phyloP scores from a whole-genome alignment of 106 monocot genomes.

The Acorus calamus region DNA sequence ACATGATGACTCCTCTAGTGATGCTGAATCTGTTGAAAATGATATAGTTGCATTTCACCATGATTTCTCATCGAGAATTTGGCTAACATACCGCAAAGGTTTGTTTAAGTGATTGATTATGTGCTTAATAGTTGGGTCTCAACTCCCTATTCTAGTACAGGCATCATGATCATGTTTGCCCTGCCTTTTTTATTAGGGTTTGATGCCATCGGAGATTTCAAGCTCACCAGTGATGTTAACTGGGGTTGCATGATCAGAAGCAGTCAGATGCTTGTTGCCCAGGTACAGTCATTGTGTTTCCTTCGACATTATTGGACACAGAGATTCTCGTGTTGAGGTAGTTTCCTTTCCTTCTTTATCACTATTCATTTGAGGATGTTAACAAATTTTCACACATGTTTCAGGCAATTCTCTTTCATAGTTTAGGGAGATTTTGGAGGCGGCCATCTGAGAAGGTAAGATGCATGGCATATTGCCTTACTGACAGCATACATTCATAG shows the following conservation, averaged over 20 bases:
- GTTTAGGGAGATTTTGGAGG: constrained; percentile 91
- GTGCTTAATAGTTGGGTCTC: neutral
- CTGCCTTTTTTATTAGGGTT: constrained; percentile 48
- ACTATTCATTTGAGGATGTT: no score
- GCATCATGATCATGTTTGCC: neutral
- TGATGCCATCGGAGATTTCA: constrained; percentile 61
- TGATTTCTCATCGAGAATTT: constrained; percentile 95
- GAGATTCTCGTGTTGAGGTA: no score
- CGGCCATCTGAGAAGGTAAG: constrained; percentile 65
- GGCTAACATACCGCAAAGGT: constrained; percentile 98
- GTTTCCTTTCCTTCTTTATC: no score
- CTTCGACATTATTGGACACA: neutral
- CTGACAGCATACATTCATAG: neutral
- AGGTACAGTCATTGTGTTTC: constrained; percentile 28
- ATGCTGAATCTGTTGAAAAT: constrained; percentile 12
- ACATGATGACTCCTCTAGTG: constrained; percentile 32
- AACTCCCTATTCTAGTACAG: neutral
- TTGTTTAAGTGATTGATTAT: neutral
- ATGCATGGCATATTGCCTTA: constrained; percentile 2
- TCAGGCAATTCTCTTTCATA: constrained; percentile 79
- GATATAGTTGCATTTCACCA: constrained; percentile 37
- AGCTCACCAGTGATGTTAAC: constrained; percentile 77
- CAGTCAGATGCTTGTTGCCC: constrained; percentile 99
- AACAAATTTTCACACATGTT: neutral
- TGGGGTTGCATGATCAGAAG: constrained; percentile 99